Percentiles rank a stretch among this genome's conserved stretches.
These are phyloP conservation scores for Pleodorina starrii DNA, from an alignment of 139 green algal species.

Conservation along the genomic window DNA sequence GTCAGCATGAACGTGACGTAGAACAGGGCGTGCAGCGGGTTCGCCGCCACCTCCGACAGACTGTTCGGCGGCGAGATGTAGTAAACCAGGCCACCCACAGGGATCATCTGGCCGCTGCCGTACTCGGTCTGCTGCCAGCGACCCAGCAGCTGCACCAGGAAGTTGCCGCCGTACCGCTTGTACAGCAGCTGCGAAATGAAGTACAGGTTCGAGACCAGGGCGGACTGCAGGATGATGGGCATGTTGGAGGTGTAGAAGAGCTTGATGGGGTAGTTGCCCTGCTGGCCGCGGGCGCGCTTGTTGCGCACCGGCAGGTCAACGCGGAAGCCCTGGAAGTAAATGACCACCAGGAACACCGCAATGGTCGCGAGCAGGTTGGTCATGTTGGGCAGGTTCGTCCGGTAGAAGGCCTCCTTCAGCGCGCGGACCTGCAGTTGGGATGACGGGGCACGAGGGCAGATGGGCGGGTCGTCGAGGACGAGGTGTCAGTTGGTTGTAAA, in stretches of 20 bases:
- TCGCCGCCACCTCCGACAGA: conserved; percentile 89
- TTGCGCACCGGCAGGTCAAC: conserved; percentile 97
- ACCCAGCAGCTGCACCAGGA: conserved; percentile 90
- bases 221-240: conserved; percentile 99
- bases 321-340: conserved; percentile 94
- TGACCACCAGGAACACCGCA: conserved; percentile 97
- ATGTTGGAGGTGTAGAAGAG: conserved; percentile 99
- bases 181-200: conserved; percentile 99
- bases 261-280: conserved; percentile 98
- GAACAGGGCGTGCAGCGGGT: conserved; percentile 97
- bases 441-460: too few relatives aligned
- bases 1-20: conserved; percentile 99
- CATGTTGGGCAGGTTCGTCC: conserved; percentile 97
- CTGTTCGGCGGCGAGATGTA: conserved; percentile 96
- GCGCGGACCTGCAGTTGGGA: conserved; percentile 62
- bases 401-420: conserved; percentile 99
- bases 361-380: conserved; percentile 97
- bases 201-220: conserved; percentile 99
- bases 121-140: conserved; percentile 80
- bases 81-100: conserved; percentile 98
- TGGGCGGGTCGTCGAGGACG: too few relatives aligned
- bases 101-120: conserved; percentile 81
- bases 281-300: conserved; percentile 91
- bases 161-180: conserved; percentile 94
- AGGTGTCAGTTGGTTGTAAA: too few relatives aligned